Evolutionary conservation across 306 rosid genomes (phyloP).

Genomic region (Senna tora): DNA sequence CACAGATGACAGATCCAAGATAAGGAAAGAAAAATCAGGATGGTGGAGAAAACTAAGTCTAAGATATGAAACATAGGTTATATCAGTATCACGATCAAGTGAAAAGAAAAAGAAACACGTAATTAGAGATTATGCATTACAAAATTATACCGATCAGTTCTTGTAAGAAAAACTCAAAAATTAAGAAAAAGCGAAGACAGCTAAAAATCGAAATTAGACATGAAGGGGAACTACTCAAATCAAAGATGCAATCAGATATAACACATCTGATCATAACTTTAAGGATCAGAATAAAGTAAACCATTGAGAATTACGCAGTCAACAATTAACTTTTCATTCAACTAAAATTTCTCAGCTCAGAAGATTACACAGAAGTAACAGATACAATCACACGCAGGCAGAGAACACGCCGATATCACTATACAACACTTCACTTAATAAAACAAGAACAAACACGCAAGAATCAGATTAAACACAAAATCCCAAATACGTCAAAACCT

Average conservation of each 20-base stretch:
- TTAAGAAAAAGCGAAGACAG: not conserved
- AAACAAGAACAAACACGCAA: not conserved
- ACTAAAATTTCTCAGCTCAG: constrained; percentile 6
- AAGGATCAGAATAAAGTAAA: not conserved
- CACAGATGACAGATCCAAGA: constrained; percentile 37
- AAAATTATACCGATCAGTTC: not conserved
- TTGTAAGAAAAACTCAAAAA: not conserved
- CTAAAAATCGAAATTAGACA: not conserved
- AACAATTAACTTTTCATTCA: not conserved
- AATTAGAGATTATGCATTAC: too few relatives aligned
- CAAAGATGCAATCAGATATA: constrained; percentile 11
- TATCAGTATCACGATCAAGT: not conserved
- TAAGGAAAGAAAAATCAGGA: not conserved
- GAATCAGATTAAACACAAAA: constrained; percentile 16
- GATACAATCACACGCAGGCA: not conserved
- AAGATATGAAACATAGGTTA: not conserved
- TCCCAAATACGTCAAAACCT: constrained; percentile 8
- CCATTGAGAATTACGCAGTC: not conserved
- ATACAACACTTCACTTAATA: not conserved
- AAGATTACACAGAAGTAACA: constrained; percentile 21
- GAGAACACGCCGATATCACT: not conserved
- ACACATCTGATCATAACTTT: not conserved
- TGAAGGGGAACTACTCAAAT: constrained; percentile 10
- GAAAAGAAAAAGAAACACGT: not conserved
- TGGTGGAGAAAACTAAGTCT: not conserved